Evolutionary conservation across 202 grass and related monocot species (phyloP), one percentile per base, ranked within the genome.

Genomic region (Brachypodium distachyon): DNA sequence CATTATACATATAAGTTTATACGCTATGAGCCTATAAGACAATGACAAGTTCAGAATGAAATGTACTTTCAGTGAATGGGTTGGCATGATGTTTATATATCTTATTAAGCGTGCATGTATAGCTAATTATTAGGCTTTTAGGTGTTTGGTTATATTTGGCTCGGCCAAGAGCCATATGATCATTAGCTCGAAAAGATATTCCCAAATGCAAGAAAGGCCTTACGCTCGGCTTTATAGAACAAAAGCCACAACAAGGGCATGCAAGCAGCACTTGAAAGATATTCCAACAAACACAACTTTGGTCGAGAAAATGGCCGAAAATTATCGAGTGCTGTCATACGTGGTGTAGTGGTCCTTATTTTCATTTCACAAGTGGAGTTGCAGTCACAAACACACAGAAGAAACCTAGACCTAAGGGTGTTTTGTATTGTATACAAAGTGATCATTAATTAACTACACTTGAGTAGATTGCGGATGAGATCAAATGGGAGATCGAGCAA

Each of bases 331-430:
- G 72, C 37, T 47, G 16, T 54, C 62, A 16, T 66, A 66, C 13
- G 8, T 66, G 12, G 62, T 38, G 5, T 65, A 25, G 4, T 25
- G 22, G 4, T n/a, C 49, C 80, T 65, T 49, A 46, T 58, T 85
- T 67, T 67, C 61, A 74, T 61, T 61, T 61, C 8, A 16, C 40
- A 41, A 82, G 65, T 82, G 65, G 72, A 64, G 58, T 76, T 39
- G 49, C 53, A 55, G 78, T 82, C 73, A 72, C 58, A 23, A 37
- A 31, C 48, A 25, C 46, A 53, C n/a, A n/a, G n/a, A 65, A 53
- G 46, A 25, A 3, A 39, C 63, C 13, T 27, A 43, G 9, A 58
- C 54, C 54, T 31, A 29, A 58, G 54, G 12, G 13, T 58, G n/a
- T 66, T 78, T 18, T 51, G 25, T 47, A 76, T 57, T 36, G 13